Conservation (phyloP, 257 asterid genomes). For the Verbena officinalis region DNA sequence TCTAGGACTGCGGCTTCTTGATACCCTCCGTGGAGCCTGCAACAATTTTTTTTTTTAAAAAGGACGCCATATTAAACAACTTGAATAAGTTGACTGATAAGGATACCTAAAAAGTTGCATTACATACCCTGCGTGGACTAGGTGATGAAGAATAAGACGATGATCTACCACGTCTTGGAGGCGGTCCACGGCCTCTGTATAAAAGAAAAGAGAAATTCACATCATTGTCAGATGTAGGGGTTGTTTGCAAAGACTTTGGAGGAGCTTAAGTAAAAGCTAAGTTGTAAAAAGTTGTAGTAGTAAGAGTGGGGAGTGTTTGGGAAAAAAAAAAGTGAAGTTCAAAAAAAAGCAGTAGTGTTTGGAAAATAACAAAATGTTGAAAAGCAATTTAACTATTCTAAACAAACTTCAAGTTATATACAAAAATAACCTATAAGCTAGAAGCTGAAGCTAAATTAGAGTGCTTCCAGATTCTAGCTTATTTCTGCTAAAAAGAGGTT, state of each 20-base stretch:
- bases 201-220: conserved; percentile 13
- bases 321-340: background rate
- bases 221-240: background rate
- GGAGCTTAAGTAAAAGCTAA: background rate
- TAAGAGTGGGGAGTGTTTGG: no score
- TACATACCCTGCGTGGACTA: conserved; percentile 63
- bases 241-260: no score
- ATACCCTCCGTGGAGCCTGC: conserved; percentile 35
- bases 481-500: no score
- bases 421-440: no score
- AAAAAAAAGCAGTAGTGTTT: no score
- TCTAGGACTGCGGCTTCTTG: conserved; percentile 43
- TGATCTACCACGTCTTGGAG: conserved; percentile 55
- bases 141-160: conserved; percentile 61
- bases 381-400: no score
- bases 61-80: background rate
- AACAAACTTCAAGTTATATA: no score
- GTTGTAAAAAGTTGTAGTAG: no score
- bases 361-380: no score
- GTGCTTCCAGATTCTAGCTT: no score
- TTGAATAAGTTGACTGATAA: background rate
- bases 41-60: background rate
- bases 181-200: conserved; percentile 67
- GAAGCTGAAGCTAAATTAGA: no score
- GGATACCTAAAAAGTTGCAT: conserved; percentile 6